Base-by-base conservation (phyloP, 78 protist species). In the Anaeramoeba flamelloides region DNA sequence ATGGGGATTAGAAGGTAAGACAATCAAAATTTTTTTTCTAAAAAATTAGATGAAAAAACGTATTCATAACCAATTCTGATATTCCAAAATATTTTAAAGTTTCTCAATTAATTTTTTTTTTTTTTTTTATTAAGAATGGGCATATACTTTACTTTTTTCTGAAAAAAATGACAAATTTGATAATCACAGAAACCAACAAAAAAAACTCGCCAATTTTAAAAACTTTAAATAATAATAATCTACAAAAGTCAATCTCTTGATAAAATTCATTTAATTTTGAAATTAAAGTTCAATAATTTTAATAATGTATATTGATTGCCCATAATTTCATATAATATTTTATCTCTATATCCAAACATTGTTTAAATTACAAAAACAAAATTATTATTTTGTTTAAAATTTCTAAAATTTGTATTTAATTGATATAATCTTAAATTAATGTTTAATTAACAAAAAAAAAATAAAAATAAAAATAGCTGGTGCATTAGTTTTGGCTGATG, bases 401-500 rank as follows among this genome's bases (percentile, higher is more conserved):
- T 53, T 17, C 69, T 26, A 53, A 53, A 53, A 53, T 53, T 53
- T 26, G 17, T 53, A 53, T 53, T 53, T 26, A 53, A 53, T 26
- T 53, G 17, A 53, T 53, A 53, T 26, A 53, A 53, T 53, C 8
- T 53, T 53, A 53, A 53, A 53, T 26, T 53, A 53, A 26, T 53
- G 17, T 26, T 26, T 26, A 26, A 53, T 53, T 26, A 53, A 53
- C 8, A 26, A 53, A 26, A 26, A 53, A 53, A 53, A 53, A 26
- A 53, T 53, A 26, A 53, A 53, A 53, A 53, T 53, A 53, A 26
- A 26, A 53, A 53, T 26, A 53, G 98, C 99, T 0, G 99, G 99
- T 3, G 99, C 99, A 0, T 87, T 96, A 37, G 99, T 96, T 12
- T 39, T 96, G 30, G 98, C 99, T 0, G 99, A 96, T 79, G 99